phyloP scores from a whole-genome alignment of 2,329 filamentous ascomycete species.

The Fusarium tricinctum region DNA sequence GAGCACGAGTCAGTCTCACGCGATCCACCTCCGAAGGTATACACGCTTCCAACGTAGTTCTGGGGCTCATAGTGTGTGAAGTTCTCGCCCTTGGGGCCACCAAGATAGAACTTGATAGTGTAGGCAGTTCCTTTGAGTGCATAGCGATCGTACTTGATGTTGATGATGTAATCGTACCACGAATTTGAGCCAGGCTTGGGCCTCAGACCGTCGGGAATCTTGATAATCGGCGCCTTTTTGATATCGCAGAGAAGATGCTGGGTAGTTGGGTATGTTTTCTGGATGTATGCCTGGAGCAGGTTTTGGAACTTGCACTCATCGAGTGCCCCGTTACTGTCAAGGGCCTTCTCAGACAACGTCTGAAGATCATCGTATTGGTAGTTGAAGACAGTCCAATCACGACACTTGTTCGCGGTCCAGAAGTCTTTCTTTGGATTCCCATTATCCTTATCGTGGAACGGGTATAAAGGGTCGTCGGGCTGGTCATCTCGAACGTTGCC shows the following conservation, averaged over 20 bases:
- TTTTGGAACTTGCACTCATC: neutral
- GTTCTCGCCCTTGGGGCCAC: neutral
- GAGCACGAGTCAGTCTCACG: neutral
- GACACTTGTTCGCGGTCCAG: neutral
- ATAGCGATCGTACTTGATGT: neutral
- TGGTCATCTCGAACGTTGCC: neutral
- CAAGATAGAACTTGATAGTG: neutral
- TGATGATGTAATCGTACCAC: neutral
- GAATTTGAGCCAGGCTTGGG: neutral
- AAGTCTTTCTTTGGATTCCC: neutral
- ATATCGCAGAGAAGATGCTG: neutral
- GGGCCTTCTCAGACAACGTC: neutral
- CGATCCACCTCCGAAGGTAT: constrained; percentile 1
- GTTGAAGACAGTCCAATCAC: constrained; percentile 1
- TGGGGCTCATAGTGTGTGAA: neutral
- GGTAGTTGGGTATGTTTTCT: neutral
- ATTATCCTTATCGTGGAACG: neutral
- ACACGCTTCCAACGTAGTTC: neutral
- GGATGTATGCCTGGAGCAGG: neutral
- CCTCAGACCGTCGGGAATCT: neutral
- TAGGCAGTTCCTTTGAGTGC: neutral
- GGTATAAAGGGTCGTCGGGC: neutral
- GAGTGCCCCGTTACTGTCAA: neutral
- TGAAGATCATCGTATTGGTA: neutral
- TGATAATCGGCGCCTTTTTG: neutral